Percentiles rank a stretch among this genome's conserved stretches.
Conservation (phyloP, 495 filamentous ascomycete genomes). For the Aspergillus hancockii region DNA sequence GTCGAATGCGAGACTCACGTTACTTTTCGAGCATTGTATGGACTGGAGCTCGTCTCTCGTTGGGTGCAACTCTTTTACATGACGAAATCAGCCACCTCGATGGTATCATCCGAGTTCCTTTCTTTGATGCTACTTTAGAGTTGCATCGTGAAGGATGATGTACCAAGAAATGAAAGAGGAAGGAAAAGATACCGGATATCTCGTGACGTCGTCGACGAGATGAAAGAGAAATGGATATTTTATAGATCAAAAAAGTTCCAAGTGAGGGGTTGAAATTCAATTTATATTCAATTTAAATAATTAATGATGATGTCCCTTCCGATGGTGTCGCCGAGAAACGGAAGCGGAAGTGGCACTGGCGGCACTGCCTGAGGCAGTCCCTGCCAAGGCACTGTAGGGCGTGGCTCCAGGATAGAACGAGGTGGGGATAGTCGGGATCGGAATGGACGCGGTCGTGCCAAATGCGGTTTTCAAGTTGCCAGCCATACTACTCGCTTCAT, state of each 20-base stretch:
- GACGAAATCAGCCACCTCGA: slow-evolving; percentile 1
- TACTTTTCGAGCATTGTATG: not conserved
- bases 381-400: slow-evolving; percentile 16
- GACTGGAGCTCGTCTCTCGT: not conserved
- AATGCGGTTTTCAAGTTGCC: slow-evolving; percentile 39
- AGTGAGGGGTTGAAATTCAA: too few relatives aligned
- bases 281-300: too few relatives aligned
- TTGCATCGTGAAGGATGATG: not conserved
- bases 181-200: too few relatives aligned
- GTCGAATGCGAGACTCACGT: not conserved
- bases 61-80: not conserved
- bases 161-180: not conserved
- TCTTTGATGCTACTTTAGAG: not conserved
- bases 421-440: slow-evolving; percentile 51
- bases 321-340: not conserved
- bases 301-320: too few relatives aligned
- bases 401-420: slow-evolving; percentile 48
- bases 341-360: too few relatives aligned
- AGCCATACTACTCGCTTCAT: slow-evolving; percentile 44
- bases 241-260: too few relatives aligned
- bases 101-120: not conserved
- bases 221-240: not conserved
- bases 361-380: not conserved
- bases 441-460: slow-evolving; percentile 39
- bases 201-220: not conserved